These are phyloP conservation scores for Carex cristatella DNA, from an alignment of 176 grass and related monocot species.

Conservation along the genomic window DNA sequence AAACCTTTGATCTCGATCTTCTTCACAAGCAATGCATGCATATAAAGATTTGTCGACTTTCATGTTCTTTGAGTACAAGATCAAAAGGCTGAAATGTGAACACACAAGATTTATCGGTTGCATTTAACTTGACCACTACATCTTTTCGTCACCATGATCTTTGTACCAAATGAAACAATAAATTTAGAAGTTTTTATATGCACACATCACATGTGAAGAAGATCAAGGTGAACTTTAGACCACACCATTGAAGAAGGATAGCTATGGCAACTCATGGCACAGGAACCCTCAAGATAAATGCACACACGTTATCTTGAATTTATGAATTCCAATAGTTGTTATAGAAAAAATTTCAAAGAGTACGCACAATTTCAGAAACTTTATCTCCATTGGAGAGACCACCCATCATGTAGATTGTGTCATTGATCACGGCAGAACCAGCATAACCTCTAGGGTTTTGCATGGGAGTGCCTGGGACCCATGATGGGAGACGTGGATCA, in stretches of 20 bases:
- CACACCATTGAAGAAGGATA: background rate
- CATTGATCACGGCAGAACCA: constrained; percentile 34
- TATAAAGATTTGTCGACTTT: background rate
- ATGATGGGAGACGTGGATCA: constrained; percentile 50
- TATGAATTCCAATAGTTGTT: background rate
- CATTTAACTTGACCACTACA: background rate
- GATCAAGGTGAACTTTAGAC: background rate
- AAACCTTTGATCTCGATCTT: background rate
- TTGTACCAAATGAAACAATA: constrained; percentile 1
- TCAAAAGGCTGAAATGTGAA: background rate
- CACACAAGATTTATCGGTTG: background rate
- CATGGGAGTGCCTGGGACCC: constrained; percentile 45
- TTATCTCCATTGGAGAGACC: constrained; percentile 30
- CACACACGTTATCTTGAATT: background rate
- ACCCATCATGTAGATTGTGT: constrained; percentile 47
- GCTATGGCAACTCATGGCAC: background rate
- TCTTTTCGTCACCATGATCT: background rate
- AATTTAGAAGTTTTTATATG: background rate
- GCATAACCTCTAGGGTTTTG: constrained; percentile 52
- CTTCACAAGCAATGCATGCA: background rate
- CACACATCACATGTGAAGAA: background rate
- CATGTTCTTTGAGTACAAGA: background rate
- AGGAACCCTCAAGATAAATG: background rate
- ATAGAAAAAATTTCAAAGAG: background rate
- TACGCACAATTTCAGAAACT: constrained; percentile 45